A percentile compares a stretch with the other conserved stretches of the same genome.
Evolutionary conservation across 352 stramenopile genomes (phyloP).

Genomic region (Phytopythium delawarense): DNA sequence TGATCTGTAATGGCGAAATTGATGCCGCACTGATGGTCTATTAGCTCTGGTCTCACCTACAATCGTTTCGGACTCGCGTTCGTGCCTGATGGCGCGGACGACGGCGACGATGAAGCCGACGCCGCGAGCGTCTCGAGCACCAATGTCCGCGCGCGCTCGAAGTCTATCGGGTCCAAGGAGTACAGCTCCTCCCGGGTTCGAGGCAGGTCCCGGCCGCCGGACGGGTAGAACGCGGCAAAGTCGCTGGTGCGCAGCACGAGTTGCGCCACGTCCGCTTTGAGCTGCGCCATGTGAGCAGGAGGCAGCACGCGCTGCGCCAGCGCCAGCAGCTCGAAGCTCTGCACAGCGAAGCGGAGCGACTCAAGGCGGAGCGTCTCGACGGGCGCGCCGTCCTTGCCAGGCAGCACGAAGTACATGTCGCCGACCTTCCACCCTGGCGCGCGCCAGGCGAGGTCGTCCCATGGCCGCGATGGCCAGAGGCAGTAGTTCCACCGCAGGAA

Average conservation of each 20-base stretch:
- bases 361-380: constrained; percentile 74
- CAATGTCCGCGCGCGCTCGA: constrained; percentile 50
- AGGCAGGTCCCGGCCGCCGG: constrained; percentile 15
- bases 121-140: constrained; percentile 59
- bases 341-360: constrained; percentile 57
- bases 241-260: constrained; percentile 59
- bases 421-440: constrained; percentile 64
- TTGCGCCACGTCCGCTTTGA: constrained; percentile 47
- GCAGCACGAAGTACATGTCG: constrained; percentile 84
- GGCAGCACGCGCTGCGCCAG: constrained; percentile 38
- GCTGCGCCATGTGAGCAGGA: constrained; percentile 38
- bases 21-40: not conserved
- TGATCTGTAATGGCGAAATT: too few relatives aligned
- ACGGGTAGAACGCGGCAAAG: constrained; percentile 43
- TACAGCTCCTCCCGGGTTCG: constrained; percentile 48
- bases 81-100: not conserved
- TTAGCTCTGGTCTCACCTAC: constrained; percentile 4
- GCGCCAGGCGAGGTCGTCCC: constrained; percentile 61
- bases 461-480: constrained; percentile 56
- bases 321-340: constrained; percentile 58
- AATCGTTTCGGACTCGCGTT: constrained; percentile 15
- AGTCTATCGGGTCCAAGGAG: constrained; percentile 66
- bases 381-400: constrained; percentile 48
- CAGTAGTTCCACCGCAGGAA: constrained; percentile 86
- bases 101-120: not conserved